phyloP scores from a whole-genome alignment of 306 rosid genomes.

The Cucurbita pepo region DNA sequence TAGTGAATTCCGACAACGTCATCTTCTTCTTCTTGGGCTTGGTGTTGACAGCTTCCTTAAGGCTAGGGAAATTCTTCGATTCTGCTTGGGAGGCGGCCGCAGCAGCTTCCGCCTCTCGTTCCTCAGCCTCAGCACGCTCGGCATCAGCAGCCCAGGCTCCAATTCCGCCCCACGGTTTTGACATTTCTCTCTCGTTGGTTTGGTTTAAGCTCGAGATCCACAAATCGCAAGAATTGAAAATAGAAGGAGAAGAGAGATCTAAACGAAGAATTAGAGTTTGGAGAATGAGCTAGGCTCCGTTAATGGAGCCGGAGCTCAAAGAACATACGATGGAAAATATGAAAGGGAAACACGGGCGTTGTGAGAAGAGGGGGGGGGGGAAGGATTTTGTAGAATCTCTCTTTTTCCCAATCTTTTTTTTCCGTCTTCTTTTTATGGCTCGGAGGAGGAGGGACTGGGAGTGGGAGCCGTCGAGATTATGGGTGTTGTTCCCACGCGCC shows the following conservation, averaged over 20 bases:
- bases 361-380: not conserved
- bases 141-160: conserved; percentile 97
- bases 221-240: not conserved
- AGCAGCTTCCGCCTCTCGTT: conserved; percentile 34
- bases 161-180: conserved; percentile 73
- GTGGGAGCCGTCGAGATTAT: not conserved
- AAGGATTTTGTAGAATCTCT: not conserved
- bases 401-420: not conserved
- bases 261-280: not conserved
- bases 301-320: conserved; percentile 71
- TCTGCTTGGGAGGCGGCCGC: conserved; percentile 21
- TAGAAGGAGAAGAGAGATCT: not conserved
- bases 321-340: conserved; percentile 25
- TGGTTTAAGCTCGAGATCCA: conserved; percentile 26
- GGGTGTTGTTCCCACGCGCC: not conserved
- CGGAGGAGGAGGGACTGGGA: not conserved
- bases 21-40: conserved; percentile 75
- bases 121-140: conserved; percentile 86
- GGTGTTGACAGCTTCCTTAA: conserved; percentile 47
- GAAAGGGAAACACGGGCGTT: conserved; percentile 5
- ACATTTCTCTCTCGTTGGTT: conserved; percentile 22
- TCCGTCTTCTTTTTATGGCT: not conserved
- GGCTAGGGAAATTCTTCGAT: conserved; percentile 60
- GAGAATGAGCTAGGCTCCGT: conserved; percentile 44
- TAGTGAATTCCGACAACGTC: conserved; percentile 22